phyloP scores from a whole-genome alignment of 164 flowering plant species.

The Piper longum region DNA sequence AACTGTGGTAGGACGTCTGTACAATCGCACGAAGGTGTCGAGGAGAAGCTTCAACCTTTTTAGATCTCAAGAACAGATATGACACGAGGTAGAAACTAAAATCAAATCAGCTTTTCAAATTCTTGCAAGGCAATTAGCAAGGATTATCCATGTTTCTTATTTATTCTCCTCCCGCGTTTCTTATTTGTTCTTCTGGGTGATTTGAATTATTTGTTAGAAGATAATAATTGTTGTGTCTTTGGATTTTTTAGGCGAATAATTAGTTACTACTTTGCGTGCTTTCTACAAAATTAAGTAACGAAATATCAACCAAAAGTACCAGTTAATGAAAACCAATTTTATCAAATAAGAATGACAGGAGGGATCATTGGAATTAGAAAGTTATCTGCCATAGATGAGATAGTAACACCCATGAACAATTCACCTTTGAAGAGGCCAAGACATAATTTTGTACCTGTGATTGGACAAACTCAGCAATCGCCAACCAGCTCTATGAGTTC shows the following conservation, averaged over 20 bases:
- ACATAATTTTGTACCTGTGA: conserved; percentile 21
- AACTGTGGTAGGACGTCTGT: too few species aligned
- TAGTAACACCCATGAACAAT: conserved; percentile 31
- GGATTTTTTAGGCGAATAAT: neutral
- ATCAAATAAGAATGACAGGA: conserved; percentile 22
- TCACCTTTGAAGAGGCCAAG: conserved; percentile 35
- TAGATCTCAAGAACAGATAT: too few species aligned
- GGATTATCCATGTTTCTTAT: neutral
- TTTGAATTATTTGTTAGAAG: too few species aligned
- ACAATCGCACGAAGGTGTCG: too few species aligned
- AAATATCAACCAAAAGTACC: conserved; percentile 8
- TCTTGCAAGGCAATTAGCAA: conserved; percentile 1
- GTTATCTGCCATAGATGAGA: conserved; percentile 30
- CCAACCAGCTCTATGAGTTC: conserved; percentile 15
- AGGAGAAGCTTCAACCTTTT: too few species aligned
- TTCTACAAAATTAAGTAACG: too few species aligned
- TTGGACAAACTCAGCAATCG: conserved; percentile 28
- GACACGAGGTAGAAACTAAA: conserved; percentile 37
- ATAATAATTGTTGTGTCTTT: too few species aligned
- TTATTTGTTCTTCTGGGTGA: too few species aligned
- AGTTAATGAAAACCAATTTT: conserved; percentile 12
- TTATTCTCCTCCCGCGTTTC: too few species aligned
- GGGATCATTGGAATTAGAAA: conserved; percentile 27
- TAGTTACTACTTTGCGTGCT: conserved; percentile 10
- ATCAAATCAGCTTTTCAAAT: conserved; percentile 14